Conservation (phyloP, 2,329 filamentous ascomycete species). For the Parafenestella ontariensis region DNA sequence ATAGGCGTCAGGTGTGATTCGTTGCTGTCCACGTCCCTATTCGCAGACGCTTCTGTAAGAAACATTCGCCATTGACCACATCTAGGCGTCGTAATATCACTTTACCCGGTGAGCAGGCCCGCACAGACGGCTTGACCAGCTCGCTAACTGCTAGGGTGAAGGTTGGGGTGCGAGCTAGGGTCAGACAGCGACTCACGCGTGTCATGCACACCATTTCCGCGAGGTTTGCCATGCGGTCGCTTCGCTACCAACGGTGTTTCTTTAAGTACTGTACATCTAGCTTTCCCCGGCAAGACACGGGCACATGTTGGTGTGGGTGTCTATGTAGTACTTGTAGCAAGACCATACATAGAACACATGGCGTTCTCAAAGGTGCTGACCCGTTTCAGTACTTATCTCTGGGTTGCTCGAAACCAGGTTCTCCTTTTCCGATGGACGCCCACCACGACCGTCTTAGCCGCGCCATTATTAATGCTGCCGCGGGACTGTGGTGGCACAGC, state of each 20-base stretch:
- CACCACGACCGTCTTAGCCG: not conserved
- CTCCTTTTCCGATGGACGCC: constrained; percentile 7
- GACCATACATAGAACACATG: not conserved
- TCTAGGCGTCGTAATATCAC: constrained; percentile 21
- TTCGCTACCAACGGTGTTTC: not conserved
- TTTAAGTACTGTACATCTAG: not conserved
- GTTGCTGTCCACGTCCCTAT: constrained; percentile 12
- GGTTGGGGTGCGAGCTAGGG: constrained; percentile 3
- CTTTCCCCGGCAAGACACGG: not conserved
- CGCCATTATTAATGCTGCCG: constrained; percentile 2
- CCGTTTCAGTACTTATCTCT: not conserved
- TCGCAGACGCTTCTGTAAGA: constrained; percentile 18
- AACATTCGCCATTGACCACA: constrained; percentile 18
- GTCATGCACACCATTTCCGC: not conserved
- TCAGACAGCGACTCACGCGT: not conserved
- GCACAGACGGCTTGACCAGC: constrained; percentile 30
- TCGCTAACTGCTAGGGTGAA: constrained; percentile 23
- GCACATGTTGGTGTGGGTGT: not conserved
- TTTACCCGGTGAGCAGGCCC: constrained; percentile 43
- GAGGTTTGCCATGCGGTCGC: not conserved
- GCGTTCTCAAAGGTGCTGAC: not conserved
- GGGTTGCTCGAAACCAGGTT: constrained; percentile 5
- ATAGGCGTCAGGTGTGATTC: constrained; percentile 16
- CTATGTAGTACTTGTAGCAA: not conserved
- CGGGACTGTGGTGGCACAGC: constrained; percentile 8